phyloP scores from a whole-genome alignment of 108 stramenopile species.

The Nannochloropsis salina region DNA sequence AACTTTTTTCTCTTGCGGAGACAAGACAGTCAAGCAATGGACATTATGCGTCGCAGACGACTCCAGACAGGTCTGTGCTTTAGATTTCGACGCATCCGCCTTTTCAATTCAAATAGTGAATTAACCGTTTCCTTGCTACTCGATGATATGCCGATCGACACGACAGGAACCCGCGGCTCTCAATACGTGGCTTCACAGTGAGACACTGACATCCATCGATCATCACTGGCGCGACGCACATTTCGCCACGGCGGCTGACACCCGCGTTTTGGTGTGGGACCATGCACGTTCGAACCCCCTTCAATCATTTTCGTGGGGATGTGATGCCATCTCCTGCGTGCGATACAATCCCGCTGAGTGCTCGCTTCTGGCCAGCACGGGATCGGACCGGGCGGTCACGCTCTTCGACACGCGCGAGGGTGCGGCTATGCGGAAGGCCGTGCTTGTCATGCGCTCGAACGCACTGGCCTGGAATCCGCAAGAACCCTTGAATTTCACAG shows the following conservation, averaged over 20 bases:
- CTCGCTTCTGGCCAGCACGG: constrained; percentile 77
- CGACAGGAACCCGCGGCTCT: constrained; percentile 31
- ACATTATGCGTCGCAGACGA: constrained; percentile 40
- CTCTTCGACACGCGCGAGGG: constrained; percentile 81
- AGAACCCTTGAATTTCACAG: constrained; percentile 95
- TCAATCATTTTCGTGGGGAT: constrained; percentile 74
- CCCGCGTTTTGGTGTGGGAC: constrained; percentile 78
- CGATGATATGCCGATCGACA: constrained; percentile 2
- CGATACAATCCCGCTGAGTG: constrained; percentile 90
- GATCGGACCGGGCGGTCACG: constrained; percentile 79
- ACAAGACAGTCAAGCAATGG: constrained; percentile 74
- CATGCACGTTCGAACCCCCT: constrained; percentile 71
- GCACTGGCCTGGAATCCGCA: constrained; percentile 99
- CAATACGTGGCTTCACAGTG: constrained; percentile 45
- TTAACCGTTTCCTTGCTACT: neutral
- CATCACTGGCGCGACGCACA: constrained; percentile 73
- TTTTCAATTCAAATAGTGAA: constrained; percentile 28
- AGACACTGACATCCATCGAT: constrained; percentile 80
- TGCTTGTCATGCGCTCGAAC: constrained; percentile 82
- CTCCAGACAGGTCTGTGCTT: neutral
- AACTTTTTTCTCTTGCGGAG: constrained; percentile 81
- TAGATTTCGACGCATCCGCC: neutral
- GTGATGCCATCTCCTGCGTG: constrained; percentile 80
- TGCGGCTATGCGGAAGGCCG: constrained; percentile 68
- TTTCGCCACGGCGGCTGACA: constrained; percentile 85